These are phyloP conservation scores for Fusarium temperatum DNA, from an alignment of 2,329 filamentous ascomycete species.

Conservation along the genomic window DNA sequence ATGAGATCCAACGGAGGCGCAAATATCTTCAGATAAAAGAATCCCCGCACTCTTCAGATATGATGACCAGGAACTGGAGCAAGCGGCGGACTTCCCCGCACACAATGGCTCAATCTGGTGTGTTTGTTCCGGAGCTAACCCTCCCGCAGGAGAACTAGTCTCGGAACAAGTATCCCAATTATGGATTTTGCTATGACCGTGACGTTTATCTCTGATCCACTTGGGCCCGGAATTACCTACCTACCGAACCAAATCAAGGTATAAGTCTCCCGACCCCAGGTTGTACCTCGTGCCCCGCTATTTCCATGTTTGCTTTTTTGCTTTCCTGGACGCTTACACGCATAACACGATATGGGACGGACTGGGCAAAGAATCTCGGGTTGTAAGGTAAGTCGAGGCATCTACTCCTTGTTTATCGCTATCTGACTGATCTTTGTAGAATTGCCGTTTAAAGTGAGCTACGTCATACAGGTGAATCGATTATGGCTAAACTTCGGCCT, in stretches of 20 bases:
- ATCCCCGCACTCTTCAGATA: too few species aligned
- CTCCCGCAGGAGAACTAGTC: accelerated
- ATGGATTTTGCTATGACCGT: accelerated
- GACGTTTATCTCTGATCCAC: neutral
- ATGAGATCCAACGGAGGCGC: too few species aligned
- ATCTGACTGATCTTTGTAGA: neutral
- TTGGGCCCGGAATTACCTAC: neutral
- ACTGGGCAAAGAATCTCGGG: neutral
- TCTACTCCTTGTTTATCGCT: neutral
- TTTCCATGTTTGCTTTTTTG: neutral
- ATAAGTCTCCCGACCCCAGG: neutral
- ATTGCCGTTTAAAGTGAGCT: neutral
- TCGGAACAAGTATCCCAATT: neutral
- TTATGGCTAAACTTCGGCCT: neutral
- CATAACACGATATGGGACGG: neutral
- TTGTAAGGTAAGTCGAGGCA: neutral
- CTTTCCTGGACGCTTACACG: neutral
- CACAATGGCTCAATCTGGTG: neutral
- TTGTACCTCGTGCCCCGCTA: neutral
- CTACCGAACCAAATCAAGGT: neutral
- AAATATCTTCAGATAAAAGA: too few species aligned
- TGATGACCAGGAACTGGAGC: too few species aligned
- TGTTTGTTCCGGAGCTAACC: neutral
- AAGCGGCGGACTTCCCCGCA: neutral
- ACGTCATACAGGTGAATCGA: neutral